These are phyloP conservation scores for Clathrospora elynae DNA, from an alignment of 2,329 filamentous ascomycete species.

Conservation along the genomic window DNA sequence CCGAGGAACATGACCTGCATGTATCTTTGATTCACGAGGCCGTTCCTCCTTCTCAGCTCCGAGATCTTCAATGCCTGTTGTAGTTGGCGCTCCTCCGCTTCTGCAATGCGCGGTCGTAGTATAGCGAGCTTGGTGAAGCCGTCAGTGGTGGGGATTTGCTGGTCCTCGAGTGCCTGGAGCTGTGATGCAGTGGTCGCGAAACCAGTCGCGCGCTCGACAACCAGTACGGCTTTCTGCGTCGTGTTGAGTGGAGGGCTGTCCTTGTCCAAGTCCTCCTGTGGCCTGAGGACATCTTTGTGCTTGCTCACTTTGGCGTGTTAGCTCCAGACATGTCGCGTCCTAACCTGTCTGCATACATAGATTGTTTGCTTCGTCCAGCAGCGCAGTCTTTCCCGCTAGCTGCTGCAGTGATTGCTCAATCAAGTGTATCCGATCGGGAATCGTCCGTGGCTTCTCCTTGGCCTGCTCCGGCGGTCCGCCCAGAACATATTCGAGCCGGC, in stretches of 20 bases:
- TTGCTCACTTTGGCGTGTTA: slow-evolving; percentile 43
- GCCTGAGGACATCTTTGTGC: slow-evolving; percentile 49
- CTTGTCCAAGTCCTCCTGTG: slow-evolving; percentile 20
- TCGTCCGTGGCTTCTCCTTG: slow-evolving; percentile 34
- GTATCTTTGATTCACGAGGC: slow-evolving; percentile 62
- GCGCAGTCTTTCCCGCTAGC: slow-evolving; percentile 48
- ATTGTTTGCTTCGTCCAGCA: slow-evolving; percentile 49
- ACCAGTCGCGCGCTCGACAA: slow-evolving; percentile 52
- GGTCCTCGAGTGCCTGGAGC: slow-evolving; percentile 52
- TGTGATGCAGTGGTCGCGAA: slow-evolving; percentile 52
- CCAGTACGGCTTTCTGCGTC: slow-evolving; percentile 42
- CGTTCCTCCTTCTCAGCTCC: slow-evolving; percentile 67
- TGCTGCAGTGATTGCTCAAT: slow-evolving; percentile 48
- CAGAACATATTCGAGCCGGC: slow-evolving; percentile 52
- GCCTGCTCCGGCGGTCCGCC: slow-evolving; percentile 37
- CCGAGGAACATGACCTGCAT: slow-evolving; percentile 74
- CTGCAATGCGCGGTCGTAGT: slow-evolving; percentile 66
- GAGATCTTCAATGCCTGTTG: slow-evolving; percentile 67
- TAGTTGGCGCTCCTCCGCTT: slow-evolving; percentile 64
- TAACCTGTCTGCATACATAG: slow-evolving; percentile 33
- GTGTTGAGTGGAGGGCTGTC: slow-evolving; percentile 28
- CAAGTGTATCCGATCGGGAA: slow-evolving; percentile 44
- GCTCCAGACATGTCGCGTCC: not conserved
- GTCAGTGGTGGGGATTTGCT: slow-evolving; percentile 51
- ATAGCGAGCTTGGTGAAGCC: slow-evolving; percentile 60